Evolutionary conservation across 2,329 filamentous ascomycete species (phyloP).

Genomic region (Seiridium unicorne): DNA sequence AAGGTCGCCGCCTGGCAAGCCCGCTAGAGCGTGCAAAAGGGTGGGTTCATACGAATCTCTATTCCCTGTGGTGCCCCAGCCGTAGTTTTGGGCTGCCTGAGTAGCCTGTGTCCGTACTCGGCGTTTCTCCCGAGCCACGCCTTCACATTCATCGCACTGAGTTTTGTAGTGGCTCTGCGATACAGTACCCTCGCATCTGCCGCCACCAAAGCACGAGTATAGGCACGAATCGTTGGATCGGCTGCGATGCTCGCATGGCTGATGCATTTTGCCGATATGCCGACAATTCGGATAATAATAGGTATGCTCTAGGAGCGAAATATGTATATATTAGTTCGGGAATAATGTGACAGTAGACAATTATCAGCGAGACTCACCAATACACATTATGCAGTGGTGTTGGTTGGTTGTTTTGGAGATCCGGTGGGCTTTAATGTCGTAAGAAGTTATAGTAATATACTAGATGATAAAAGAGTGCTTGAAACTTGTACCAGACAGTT

Average conservation of each 20-base stretch:
- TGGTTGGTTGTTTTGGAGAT: not conserved
- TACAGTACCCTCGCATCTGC: not conserved
- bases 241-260: not conserved
- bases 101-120: constrained; percentile 8
- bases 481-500: not conserved
- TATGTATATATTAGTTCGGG: not conserved
- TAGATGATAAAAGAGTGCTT: too few species aligned
- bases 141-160: not conserved
- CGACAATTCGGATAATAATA: not conserved
- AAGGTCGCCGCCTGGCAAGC: constrained; percentile 18
- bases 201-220: constrained; percentile 4
- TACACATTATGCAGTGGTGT: not conserved
- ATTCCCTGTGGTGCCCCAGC: constrained; percentile 12
- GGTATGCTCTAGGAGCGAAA: not conserved
- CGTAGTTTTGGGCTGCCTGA: constrained; percentile 16
- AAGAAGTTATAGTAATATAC: too few species aligned
- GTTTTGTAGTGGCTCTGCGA: not conserved
- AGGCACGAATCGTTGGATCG: not conserved
- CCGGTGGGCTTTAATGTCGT: not conserved
- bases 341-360: not conserved
- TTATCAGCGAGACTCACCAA: not conserved
- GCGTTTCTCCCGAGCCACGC: not conserved
- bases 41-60: constrained; percentile 20
- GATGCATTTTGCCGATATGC: not conserved
- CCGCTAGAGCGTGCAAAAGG: constrained; percentile 11